These are phyloP conservation scores for Loxodes magnus DNA, from an alignment of 73 alveolate genomes.

Conservation along the genomic window DNA sequence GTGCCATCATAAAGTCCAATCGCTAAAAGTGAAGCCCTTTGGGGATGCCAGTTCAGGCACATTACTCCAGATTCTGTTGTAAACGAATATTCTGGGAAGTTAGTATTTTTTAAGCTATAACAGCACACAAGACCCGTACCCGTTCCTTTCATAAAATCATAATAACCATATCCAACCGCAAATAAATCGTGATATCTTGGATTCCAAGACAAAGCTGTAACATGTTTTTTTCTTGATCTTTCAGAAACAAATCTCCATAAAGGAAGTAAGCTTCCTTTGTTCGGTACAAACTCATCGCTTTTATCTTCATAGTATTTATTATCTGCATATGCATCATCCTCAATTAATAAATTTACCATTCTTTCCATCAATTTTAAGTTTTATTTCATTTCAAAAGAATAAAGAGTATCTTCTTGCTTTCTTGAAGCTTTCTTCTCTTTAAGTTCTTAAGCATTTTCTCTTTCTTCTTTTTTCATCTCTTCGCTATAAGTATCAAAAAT, in stretches of 20 bases:
- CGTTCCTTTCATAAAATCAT: slow-evolving; percentile 79
- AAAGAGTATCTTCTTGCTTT: slow-evolving; percentile 72
- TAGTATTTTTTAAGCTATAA: slow-evolving; percentile 94
- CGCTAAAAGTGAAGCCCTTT: slow-evolving; percentile 94
- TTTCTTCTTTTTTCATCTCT: slow-evolving; percentile 47
- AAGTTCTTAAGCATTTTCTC: slow-evolving; percentile 54
- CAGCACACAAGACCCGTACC: slow-evolving; percentile 94
- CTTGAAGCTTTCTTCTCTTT: slow-evolving; percentile 62
- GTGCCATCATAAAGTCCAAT: slow-evolving; percentile 99
- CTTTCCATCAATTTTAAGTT: slow-evolving; percentile 93
- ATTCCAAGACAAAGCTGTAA: slow-evolving; percentile 97
- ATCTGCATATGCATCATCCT: slow-evolving; percentile 89
- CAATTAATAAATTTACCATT: slow-evolving; percentile 92
- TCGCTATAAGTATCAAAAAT: slow-evolving; percentile 97
- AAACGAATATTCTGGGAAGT: slow-evolving; percentile 97
- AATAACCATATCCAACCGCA: slow-evolving; percentile 99
- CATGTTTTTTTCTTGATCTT: slow-evolving; percentile 84
- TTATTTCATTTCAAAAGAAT: slow-evolving; percentile 61
- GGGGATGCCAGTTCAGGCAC: slow-evolving; percentile 97
- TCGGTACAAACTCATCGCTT: slow-evolving; percentile 39
- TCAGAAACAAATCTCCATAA: slow-evolving; percentile 96
- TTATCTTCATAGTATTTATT: slow-evolving; percentile 68
- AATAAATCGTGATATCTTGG: slow-evolving; percentile 97
- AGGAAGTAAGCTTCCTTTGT: slow-evolving; percentile 60
- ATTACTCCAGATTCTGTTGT: slow-evolving; percentile 96